Conservation (phyloP, 2,329 filamentous ascomycete species). For the Blastomyces emzantsi region DNA sequence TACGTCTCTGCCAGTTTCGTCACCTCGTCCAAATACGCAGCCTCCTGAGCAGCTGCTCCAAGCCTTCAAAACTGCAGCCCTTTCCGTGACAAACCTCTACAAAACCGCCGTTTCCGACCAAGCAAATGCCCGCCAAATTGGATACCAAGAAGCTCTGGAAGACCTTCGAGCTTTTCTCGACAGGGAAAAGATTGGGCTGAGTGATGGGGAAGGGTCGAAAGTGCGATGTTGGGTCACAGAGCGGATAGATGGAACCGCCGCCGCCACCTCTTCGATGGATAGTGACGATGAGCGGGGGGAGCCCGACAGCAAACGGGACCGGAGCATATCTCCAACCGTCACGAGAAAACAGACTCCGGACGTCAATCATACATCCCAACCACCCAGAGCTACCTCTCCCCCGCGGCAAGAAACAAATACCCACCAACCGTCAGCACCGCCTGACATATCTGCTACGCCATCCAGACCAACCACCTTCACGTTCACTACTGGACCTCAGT, state of each 20-base stretch:
- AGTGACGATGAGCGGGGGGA: conserved; percentile 38
- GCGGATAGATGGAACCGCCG: conserved; percentile 36
- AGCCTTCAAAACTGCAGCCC: conserved; percentile 82
- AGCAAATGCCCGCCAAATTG: conserved; percentile 63
- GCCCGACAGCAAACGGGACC: conserved; percentile 31
- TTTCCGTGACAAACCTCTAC: conserved; percentile 94
- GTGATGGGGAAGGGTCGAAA: conserved; percentile 66
- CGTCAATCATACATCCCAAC: conserved; percentile 22
- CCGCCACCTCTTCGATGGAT: conserved; percentile 28
- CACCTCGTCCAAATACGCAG: conserved; percentile 35
- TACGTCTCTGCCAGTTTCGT: conserved; percentile 49
- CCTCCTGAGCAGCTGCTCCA: conserved; percentile 58
- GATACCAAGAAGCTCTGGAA: conserved; percentile 90
- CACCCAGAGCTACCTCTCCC: conserved; percentile 25
- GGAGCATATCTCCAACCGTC: conserved; percentile 30
- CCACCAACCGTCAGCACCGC: conserved; percentile 17
- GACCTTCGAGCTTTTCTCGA: conserved; percentile 82
- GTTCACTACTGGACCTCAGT: conserved; percentile 36
- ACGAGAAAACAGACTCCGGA: conserved; percentile 28
- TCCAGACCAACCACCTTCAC: conserved; percentile 33
- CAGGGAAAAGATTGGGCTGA: conserved; percentile 65
- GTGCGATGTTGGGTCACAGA: conserved; percentile 53
- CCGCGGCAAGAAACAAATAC: conserved; percentile 21
- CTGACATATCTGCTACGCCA: conserved; percentile 16
- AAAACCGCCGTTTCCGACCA: conserved; percentile 78